Evolutionary conservation across 805 yeast species (phyloP), one percentile per base, ranked within the genome.

Genomic region (Yamadazyma endophytica): DNA sequence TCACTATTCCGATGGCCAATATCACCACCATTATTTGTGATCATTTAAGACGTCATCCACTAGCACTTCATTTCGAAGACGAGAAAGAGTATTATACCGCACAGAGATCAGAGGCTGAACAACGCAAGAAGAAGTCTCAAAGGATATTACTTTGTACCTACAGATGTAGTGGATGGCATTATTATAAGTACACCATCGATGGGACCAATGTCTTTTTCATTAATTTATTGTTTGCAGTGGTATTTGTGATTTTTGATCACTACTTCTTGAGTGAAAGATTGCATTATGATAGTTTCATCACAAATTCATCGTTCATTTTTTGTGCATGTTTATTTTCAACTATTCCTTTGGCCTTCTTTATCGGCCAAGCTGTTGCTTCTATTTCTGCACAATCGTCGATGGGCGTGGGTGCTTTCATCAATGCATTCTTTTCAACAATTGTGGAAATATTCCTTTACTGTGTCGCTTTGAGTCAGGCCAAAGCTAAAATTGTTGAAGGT

Each of bases 361-460:
- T 92, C 46, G 98, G 98, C 3, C 97, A 90, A 58, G 97, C 97
- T 5, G 98, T 92, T n/a, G 98, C 98, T 0, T 89, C 97, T 2
- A 92, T 92, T 37, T 84, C 96, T 5, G 97, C 98, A 0, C 98
- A 92, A 61, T 86, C 97, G 1, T 89, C 97, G 0, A 92, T 92
- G 98, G 97, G 97, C 17, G 79, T 92, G 37, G 97, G 97, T 64
- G 98, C 98, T 1, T 96, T 89, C 0, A 88, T 92, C 47, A 92
- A 92, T 56, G 98, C 98, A 1, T 90, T 92, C 50, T 92, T 92
- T 68, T 89, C 97, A 2, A 89, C 98, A 0, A 73, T 92, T 29
- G 97, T 92, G 5, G 98, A 92, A 54, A 83, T 92, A 6, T 92
- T 81, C 55, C 63, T 90, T 29, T 92, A 92, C 55, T 82, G 95